Evolutionary conservation across 371 early-diverging fungal genomes (phyloP), one percentile per base, ranked within the genome.

Genomic region (Lichtheimia corymbifera): DNA sequence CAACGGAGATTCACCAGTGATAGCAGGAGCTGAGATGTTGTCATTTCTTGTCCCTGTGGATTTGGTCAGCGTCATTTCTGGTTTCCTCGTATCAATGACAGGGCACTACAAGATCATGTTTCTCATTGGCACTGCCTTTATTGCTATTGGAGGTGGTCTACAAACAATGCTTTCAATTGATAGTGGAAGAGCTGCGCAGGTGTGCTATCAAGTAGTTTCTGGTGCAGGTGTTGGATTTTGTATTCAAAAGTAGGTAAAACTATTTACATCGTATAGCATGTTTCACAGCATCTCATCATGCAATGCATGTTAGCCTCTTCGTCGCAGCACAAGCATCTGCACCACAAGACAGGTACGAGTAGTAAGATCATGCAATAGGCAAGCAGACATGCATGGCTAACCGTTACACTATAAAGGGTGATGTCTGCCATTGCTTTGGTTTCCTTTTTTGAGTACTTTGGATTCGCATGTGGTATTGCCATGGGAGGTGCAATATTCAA

Each of bases 381-480:
- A 47, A 47, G 47, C 47, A 14, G 9, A 47, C 22, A 47, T 47
- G 47, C 22, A 47, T 47, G 17, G n/a, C 11, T 45, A 3, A n/a
- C 4, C 13, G 4, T 45, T 18, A 2, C 15, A 45, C 6, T 18
- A 47, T 14, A 43, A 17, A 63, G 56, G 56, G 75, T 84, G 27
- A 80, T 87, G 14, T 63, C 85, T 42, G 79, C 73, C 51, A 83
- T 88, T 20, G 67, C 85, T 1, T 62, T 83, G 55, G 61, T 74
- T 12, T 77, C 80, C 58, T 87, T 86, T 61, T 75, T 73, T 64
- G 83, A 86, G 40, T 79, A 86, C 5, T 78, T 90, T 53, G 91
- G 93, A 40, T 86, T 88, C 50, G 80, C 85, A 6, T 62, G 88
- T 44, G 90, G 90, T 9, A 75, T 91, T 53, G 89, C 91, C 17